Conservation (phyloP, 306 rosid species). For the Cicer pinnatifidum region DNA sequence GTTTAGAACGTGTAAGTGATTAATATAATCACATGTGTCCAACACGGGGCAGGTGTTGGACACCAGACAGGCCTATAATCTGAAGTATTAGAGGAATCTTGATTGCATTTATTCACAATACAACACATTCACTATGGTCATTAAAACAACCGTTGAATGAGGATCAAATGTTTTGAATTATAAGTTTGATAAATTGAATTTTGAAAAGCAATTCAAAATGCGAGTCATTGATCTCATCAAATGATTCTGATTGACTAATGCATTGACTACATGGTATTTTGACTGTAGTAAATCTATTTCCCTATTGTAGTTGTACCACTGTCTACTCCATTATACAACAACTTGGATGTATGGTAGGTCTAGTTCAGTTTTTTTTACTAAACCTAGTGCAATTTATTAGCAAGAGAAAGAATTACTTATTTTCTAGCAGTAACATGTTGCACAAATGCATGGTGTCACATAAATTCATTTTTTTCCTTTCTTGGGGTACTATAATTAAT, state of each 20-base stretch:
- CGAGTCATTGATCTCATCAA: background rate
- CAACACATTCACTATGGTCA: background rate
- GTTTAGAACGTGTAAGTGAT: too few relatives aligned
- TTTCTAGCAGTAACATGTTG: conserved; percentile 42
- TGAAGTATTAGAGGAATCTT: background rate
- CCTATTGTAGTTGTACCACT: conserved; percentile 35
- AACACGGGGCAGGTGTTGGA: too few relatives aligned
- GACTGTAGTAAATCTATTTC: background rate
- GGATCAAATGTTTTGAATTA: background rate
- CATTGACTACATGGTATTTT: background rate
- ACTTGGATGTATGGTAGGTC: conserved; percentile 46
- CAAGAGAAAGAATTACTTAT: conserved; percentile 36
- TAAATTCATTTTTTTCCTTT: conserved; percentile 32
- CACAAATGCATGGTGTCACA: conserved; percentile 39
- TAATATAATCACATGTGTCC: too few relatives aligned
- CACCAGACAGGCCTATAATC: too few relatives aligned
- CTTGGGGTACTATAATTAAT: conserved; percentile 12
- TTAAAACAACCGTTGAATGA: background rate
- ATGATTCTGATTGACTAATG: background rate
- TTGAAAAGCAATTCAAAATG: background rate
- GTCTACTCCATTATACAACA: conserved; percentile 41
- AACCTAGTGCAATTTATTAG: conserved; percentile 34
- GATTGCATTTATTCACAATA: background rate
- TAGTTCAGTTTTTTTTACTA: too few relatives aligned
- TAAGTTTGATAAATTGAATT: background rate